These are phyloP conservation scores for Paradendryphiella salina DNA, from an alignment of 2,329 filamentous ascomycete genomes.

Conservation along the genomic window DNA sequence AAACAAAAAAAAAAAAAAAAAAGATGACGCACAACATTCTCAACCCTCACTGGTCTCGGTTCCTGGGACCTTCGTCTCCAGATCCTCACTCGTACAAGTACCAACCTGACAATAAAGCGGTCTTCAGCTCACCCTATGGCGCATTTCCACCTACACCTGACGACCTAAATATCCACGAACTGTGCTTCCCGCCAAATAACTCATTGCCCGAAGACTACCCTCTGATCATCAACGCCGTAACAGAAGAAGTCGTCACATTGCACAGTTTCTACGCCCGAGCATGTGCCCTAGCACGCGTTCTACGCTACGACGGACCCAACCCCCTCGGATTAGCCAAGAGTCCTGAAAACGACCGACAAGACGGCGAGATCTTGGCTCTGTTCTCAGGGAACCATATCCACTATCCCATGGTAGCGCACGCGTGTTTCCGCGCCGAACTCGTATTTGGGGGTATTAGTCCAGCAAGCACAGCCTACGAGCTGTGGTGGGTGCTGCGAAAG, in stretches of 20 bases:
- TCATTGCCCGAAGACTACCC: conserved; percentile 36
- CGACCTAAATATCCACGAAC: conserved; percentile 38
- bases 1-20: too few species aligned
- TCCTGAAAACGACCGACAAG: conserved; percentile 28
- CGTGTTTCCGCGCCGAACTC: conserved; percentile 36
- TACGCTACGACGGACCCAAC: conserved; percentile 36
- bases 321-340: conserved; percentile 25
- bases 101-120: conserved; percentile 15
- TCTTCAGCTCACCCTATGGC: conserved; percentile 36
- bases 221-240: conserved; percentile 35
- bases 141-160: conserved; percentile 31
- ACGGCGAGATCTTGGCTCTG: conserved; percentile 37
- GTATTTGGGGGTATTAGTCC: conserved; percentile 42
- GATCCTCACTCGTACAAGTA: conserved; percentile 30
- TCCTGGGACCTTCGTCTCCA: conserved; percentile 28
- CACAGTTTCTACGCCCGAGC: conserved; percentile 34
- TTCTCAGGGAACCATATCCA: conserved; percentile 39
- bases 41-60: conserved; percentile 34
- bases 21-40: conserved; percentile 31
- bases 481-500: conserved; percentile 40
- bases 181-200: conserved; percentile 35
- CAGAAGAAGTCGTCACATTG: conserved; percentile 30
- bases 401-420: conserved; percentile 38
- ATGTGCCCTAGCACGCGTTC: conserved; percentile 34
- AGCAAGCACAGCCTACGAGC: conserved; percentile 35